Evolutionary conservation across 2,329 filamentous ascomycete species (phyloP), one percentile per base, ranked within the genome.

Genomic region (Apiospora rasikravindrae): DNA sequence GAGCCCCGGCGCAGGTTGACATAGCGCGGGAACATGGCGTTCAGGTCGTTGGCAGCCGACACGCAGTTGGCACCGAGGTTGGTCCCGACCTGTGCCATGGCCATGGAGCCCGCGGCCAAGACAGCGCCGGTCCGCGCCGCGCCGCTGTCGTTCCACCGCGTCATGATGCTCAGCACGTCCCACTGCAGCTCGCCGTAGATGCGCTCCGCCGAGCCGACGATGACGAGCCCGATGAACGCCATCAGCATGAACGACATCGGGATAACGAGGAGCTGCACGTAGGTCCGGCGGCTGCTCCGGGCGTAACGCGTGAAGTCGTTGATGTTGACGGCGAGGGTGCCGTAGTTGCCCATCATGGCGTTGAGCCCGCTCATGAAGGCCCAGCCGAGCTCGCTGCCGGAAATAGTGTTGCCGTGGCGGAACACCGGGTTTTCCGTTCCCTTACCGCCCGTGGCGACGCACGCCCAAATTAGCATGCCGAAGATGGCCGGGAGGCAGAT

Each of bases 281-380:
- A 78, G 76, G 10, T 76, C 72, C 70, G 73, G 14, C 16, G 22
- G 22, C 45, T 49, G 22, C 45, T 47, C 19, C 45, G 45, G 45
- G 45, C 45, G 45, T 49, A 49, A 8, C 45, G 45, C 7, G 45
- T 49, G 19, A 49, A 49, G 45, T 49, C 45, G 29, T 74, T 73
- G 69, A 69, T 75, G 57, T 49, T 49, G 19, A 49, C 45, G 1
- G 29, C 57, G 10, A 73, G 71, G 0, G 71, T 71, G 14, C 69
- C 70, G 33, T 72, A 72, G 33, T 73, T 74, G 4, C 73, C 73
- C 24, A 73, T 70, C 72, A 73, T 72, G n/a, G 72, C 76, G 67
- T 79, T 78, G n/a, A 78, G 72, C 11, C 76, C 77, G 45, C 73
- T 77, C 74, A 80, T 76, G 68, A 80, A 77, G 0, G 75, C 76